These are phyloP conservation scores for Spizellomyces sp. DNA, from an alignment of 192 early-diverging fungal genomes.

Conservation along the genomic window DNA sequence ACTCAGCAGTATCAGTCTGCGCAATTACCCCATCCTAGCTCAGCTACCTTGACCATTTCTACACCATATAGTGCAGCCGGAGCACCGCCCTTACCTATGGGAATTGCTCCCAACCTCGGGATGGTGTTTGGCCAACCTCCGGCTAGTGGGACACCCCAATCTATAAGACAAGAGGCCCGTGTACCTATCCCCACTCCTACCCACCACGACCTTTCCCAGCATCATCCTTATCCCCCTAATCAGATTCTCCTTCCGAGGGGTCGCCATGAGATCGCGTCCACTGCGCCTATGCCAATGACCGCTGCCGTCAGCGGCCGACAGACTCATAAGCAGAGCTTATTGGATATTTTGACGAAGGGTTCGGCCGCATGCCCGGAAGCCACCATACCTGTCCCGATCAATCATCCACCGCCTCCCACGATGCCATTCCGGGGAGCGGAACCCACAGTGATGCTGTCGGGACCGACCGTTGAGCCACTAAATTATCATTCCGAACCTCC, in stretches of 20 bases:
- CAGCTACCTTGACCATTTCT: no score
- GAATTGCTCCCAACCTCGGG: no score
- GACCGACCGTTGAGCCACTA: neutral
- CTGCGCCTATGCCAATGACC: neutral
- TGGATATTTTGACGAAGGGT: slow-evolving; percentile 31
- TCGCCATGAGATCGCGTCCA: neutral
- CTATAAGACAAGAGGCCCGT: neutral
- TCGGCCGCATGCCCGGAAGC: neutral
- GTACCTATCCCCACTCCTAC: neutral
- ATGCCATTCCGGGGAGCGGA: neutral
- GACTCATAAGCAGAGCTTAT: slow-evolving; percentile 20
- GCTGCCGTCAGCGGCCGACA: neutral
- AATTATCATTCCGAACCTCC: neutral
- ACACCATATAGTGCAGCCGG: no score
- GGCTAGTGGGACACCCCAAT: neutral
- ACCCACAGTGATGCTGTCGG: neutral
- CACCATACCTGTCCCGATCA: slow-evolving; percentile 1
- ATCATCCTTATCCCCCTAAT: neutral
- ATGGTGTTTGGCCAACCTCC: no score
- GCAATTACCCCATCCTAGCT: neutral
- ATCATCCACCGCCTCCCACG: neutral
- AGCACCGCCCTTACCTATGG: no score
- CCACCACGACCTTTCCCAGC: neutral
- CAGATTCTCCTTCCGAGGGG: neutral
- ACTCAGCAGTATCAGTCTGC: neutral